Evolutionary conservation across 1,284 basidiomycete species (phyloP).

Genomic region (Waitea zeae): DNA sequence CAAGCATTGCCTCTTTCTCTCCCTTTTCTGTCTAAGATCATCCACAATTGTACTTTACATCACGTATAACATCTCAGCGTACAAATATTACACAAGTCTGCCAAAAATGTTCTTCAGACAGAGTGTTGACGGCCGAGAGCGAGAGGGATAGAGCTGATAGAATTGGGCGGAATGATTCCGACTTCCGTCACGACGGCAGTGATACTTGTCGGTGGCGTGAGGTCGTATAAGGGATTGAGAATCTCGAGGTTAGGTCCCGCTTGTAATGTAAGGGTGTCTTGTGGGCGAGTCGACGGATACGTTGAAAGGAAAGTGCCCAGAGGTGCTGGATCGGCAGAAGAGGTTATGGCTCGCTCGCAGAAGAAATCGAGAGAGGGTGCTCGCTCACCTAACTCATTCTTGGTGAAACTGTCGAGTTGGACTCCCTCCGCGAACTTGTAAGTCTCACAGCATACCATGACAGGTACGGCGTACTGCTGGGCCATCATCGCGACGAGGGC

Average conservation of each 20-base stretch:
- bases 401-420: constrained; percentile 87
- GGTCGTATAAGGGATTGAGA: constrained; percentile 78
- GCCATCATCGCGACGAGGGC: constrained; percentile 96
- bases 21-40: no score
- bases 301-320: constrained; percentile 16
- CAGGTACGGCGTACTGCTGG: constrained; percentile 77
- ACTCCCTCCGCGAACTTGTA: constrained; percentile 96
- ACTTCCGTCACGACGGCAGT: constrained; percentile 96
- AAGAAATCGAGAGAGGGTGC: no score
- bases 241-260: constrained; percentile 42
- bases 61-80: no score
- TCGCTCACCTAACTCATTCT: constrained; percentile 85
- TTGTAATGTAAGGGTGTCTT: constrained; percentile 17
- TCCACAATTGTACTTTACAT: no score
- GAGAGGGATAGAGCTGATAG: constrained; percentile 64
- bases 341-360: not conserved
- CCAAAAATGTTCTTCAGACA: no score
- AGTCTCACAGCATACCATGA: constrained; percentile 95
- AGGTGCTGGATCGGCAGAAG: constrained; percentile 8
- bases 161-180: constrained; percentile 78
- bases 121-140: constrained; percentile 46
- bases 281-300: constrained; percentile 15
- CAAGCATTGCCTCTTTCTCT: no score
- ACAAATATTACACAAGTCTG: no score
- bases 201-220: constrained; percentile 78